Evolutionary conservation across 139 green algal species (phyloP).

Genomic region (Axilococcus clingmanii): DNA sequence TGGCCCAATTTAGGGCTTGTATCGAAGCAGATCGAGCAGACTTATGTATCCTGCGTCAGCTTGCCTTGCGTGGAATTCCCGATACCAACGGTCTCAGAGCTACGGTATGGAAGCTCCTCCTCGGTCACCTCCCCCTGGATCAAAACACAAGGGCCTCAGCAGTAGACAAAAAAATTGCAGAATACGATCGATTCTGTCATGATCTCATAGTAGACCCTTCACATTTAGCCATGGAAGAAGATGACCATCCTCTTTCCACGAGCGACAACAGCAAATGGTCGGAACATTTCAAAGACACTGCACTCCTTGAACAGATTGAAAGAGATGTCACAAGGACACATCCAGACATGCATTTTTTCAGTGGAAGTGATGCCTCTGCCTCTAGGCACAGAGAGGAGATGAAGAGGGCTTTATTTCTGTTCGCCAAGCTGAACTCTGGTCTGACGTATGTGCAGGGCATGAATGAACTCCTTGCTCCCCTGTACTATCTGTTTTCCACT

Average conservation of each 20-base stretch:
- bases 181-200: slow-evolving; percentile 79
- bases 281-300: slow-evolving; percentile 52
- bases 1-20: too few relatives aligned
- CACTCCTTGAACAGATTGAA: slow-evolving; percentile 76
- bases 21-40: too few relatives aligned
- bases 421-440: slow-evolving; percentile 95
- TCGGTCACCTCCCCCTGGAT: slow-evolving; percentile 68
- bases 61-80: slow-evolving; percentile 63
- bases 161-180: slow-evolving; percentile 47
- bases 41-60: too few relatives aligned
- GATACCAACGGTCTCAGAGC: slow-evolving; percentile 53
- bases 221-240: slow-evolving; percentile 12
- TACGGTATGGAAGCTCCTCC: slow-evolving; percentile 71
- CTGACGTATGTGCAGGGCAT: slow-evolving; percentile 95
- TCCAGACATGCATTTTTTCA: slow-evolving; percentile 95
- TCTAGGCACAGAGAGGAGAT: slow-evolving; percentile 38
- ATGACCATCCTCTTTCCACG: slow-evolving; percentile 76
- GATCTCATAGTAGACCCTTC: slow-evolving; percentile 81
- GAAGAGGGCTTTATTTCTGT: slow-evolving; percentile 85
- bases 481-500: slow-evolving; percentile 78
- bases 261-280: slow-evolving; percentile 53
- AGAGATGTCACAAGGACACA: slow-evolving; percentile 91
- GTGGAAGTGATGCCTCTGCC: slow-evolving; percentile 25
- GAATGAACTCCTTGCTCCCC: slow-evolving; percentile 91
- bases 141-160: slow-evolving; percentile 46